Base-by-base conservation (phyloP, 2,329 filamentous ascomycete species). In the Nigrospora sphaerica region DNA sequence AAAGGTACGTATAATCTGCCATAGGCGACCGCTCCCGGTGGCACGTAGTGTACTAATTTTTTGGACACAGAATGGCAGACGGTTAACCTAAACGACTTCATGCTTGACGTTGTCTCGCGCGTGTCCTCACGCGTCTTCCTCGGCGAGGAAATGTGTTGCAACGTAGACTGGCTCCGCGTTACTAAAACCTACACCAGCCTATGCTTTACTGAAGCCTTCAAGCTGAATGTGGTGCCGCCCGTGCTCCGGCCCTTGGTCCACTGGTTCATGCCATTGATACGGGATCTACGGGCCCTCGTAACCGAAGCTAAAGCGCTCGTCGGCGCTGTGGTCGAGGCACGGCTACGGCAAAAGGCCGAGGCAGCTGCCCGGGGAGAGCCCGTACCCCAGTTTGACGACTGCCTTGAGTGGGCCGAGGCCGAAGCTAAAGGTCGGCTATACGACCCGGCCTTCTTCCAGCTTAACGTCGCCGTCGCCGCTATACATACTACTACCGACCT, bases 101-200 rank as follows among this genome's bases (percentile, higher is more conserved):
- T 73, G 18, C 65, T 73, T 2, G 58, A 65, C 14, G 52, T 74
- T 10, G 65, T 80, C 12, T 70, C 73, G 14, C 70, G 73, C 11
- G 52, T 77, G 12, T 75, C 74, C 0, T 71, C 74, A 1, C 63
- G 72, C 5, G 66, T 76, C 3, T 77, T 77, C 48, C 57, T 77
- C 2, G 73, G 74, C 4, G 52, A 57, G 4, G 58, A 63, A 6
- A 53, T 75, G 13, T 73, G 70, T 55, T 69, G 70, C 6, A 65
- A 77, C 51, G 55, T 67, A 28, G 58, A 65, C 32, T 78, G 74
- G 74, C 63, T 76, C n/a, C 56, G 67, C 1, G 65, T 74, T 44
- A 57, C 67, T 37, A 60, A 70, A 57, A 57, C 62, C 23, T 74
- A 72, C 52, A 68, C 69, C 9, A 47, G 66, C n/a, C 60, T 70